Evolutionary conservation across 306 rosid species (phyloP), one percentile per base, ranked within the genome.

Genomic region (Lathyrus oleraceus): DNA sequence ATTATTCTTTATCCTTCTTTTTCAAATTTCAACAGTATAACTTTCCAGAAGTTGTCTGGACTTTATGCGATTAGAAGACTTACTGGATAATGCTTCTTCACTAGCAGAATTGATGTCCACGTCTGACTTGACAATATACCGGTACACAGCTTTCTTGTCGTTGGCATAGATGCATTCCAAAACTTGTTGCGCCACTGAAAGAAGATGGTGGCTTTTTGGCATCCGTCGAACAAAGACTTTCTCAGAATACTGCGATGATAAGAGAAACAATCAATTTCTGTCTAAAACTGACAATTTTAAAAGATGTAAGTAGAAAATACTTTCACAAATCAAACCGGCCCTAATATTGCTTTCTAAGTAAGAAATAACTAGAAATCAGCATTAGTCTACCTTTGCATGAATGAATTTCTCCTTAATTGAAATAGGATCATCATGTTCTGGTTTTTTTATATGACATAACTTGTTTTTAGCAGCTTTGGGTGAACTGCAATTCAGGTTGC

Each of bases 91-190:
- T 67, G 72, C 66, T 72, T 79, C 76, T 20, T 74, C 75, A 58
- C 71, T 30, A 44, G 65, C 63, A 38, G 74, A 20, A 60, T 82
- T 90, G 76, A 90, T 58, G 75, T 87, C 84, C 30, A 74, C 84
- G 21, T 78, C 83, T 32, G 80, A 80, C 78, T 70, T 67, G 62
- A 90, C 78, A 51, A 90, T 81, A 52, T 79, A 79, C 9, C 84
- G 76, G 81, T 87, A 87, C 76, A 87, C 89, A 20, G 85, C 88
- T 82, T 83, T 85, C 83, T 86, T 90, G 85, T 90, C 94, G 35
- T 87, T 87, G 40, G 81, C 77, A 28, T 61, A 35, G 65, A 90
- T 81, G 67, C 95, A 70, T 79, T 78, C 87, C 85, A 83, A 79
- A 70, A 84, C 45, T 62, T 81, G 82, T 45, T 84, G 85, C 49